Evolutionary conservation across 352 stramenopile species (phyloP), one percentile per base, ranked within the genome.

Genomic region (Phytophthora palmivora): DNA sequence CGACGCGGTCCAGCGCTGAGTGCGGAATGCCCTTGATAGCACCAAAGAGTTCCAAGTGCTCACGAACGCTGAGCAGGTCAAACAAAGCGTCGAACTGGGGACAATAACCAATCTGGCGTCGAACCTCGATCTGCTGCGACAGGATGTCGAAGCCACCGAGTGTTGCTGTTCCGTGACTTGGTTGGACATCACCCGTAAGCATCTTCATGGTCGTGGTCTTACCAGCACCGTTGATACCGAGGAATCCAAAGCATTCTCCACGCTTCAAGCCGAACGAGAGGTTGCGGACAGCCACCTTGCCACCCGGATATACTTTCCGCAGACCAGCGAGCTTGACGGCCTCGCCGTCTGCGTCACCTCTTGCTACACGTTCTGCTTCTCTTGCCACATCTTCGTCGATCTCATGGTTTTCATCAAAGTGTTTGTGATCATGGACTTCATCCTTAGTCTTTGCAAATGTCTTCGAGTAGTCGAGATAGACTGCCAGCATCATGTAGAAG

Each of bases 161-260:
- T 7, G 74, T 82, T 1, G 66, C 82, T 2, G 53, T 57, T 1
- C 82, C 82, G 14, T 63, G 63, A 2, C 39, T 87, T 0, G 80
- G 78, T 12, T 82, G 33, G 4, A 93, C 74, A 42, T 98, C 85
- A 14, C 89, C 89, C 6, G 86, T 97, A 14, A 99, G 64, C 76
- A 98, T 96, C 43, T 96, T 97, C 72, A 98, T 95, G 12, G 94
- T 97, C 8, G 94, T 97, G 0, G 92, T 97, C 64, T 98, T 98
- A 22, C 95, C 95, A 3, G 83, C 95, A 16, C 94, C 92, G 62
- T 98, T 98, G 57, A 98, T 95, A 28, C 95, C 95, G 1, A 98
- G 74, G 51, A 97, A 93, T 1, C 95, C 94, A 58, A 98, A 98
- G 52, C 91, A 97, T 42, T 98, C 88, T n/a, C 94, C 92, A 4